phyloP scores from a whole-genome alignment of 225 moss, liverwort and hornwort genomes.

The Lunularia cruciata region DNA sequence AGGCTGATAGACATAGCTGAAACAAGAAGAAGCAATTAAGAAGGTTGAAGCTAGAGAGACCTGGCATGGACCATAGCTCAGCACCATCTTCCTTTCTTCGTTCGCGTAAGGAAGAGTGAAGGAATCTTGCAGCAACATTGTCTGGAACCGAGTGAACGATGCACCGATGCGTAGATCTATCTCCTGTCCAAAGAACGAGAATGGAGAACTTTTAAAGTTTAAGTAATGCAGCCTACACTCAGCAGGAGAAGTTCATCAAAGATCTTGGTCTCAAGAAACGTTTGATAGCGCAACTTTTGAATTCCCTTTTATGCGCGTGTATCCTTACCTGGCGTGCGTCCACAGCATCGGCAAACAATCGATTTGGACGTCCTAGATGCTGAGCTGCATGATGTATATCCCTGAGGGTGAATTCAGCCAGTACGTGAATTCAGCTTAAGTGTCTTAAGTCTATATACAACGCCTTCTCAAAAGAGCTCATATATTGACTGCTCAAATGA shows the following conservation, averaged over 20 bases:
- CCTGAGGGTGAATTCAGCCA: conserved; percentile 29
- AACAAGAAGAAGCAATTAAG: neutral
- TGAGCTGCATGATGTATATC: conserved; percentile 95
- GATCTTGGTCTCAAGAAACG: no score
- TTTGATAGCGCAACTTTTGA: no score
- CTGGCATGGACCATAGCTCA: conserved; percentile 99
- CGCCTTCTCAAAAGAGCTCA: no score
- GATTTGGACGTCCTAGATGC: conserved; percentile 89
- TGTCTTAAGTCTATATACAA: no score
- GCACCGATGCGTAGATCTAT: conserved; percentile 97
- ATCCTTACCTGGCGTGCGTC: conserved; percentile 93
- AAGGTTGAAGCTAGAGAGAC: conserved; percentile 28
- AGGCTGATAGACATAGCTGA: no score
- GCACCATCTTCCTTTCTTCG: conserved; percentile 78
- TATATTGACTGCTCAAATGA: no score
- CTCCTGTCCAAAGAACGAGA: conserved; percentile 48
- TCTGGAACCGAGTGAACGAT: conserved; percentile 97
- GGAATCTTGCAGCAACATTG: conserved; percentile 79
- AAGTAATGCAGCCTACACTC: neutral
- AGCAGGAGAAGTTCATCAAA: neutral
- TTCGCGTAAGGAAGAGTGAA: conserved; percentile 74
- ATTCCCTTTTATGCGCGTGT: neutral
- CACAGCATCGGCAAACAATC: conserved; percentile 86
- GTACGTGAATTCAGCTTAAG: no score
- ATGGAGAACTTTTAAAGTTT: neutral